A percentile compares a stretch with the other conserved stretches of the same genome.
phyloP scores from a whole-genome alignment of 2,329 filamentous ascomycete genomes.

The Arthroderma sp. region DNA sequence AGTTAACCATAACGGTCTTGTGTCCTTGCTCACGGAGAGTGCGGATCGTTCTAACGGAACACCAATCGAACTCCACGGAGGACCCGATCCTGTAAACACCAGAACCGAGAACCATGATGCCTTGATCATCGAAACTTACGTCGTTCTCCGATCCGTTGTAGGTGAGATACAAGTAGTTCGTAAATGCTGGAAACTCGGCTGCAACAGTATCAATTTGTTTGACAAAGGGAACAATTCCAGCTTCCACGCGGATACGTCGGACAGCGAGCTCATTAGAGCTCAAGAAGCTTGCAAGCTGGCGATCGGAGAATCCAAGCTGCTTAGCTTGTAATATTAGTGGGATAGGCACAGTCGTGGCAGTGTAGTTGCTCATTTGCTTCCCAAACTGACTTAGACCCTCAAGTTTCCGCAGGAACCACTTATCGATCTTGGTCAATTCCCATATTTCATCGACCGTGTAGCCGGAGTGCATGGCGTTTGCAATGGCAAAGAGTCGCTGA shows the following conservation, averaged over 20 bases:
- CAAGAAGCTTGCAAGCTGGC: slow-evolving; percentile 88
- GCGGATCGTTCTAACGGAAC: slow-evolving; percentile 84
- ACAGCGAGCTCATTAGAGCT: slow-evolving; percentile 88
- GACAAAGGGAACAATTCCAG: slow-evolving; percentile 74
- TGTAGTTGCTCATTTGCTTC: slow-evolving; percentile 61
- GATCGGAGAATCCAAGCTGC: slow-evolving; percentile 85
- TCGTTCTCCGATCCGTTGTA: slow-evolving; percentile 88
- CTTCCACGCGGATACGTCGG: slow-evolving; percentile 69
- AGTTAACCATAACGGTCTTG: slow-evolving; percentile 96
- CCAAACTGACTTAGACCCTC: slow-evolving; percentile 84
- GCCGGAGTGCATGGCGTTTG: slow-evolving; percentile 89
- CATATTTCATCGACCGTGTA: slow-evolving; percentile 95
- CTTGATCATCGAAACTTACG: slow-evolving; percentile 71
- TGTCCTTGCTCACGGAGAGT: slow-evolving; percentile 71
- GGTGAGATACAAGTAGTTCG: slow-evolving; percentile 93
- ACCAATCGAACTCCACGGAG: slow-evolving; percentile 98
- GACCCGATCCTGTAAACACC: slow-evolving; percentile 96
- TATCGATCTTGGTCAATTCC: slow-evolving; percentile 97
- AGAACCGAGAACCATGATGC: slow-evolving; percentile 90
- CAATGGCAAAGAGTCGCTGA: slow-evolving; percentile 92
- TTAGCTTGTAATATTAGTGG: slow-evolving; percentile 71
- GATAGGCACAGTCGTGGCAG: slow-evolving; percentile 52
- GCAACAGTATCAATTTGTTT: slow-evolving; percentile 99
- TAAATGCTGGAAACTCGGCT: slow-evolving; percentile 85
- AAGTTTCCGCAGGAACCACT: slow-evolving; percentile 90